These are phyloP conservation scores for Caryopteris hybrid DNA, from an alignment of 305 asterid genomes.

Conservation along the genomic window DNA sequence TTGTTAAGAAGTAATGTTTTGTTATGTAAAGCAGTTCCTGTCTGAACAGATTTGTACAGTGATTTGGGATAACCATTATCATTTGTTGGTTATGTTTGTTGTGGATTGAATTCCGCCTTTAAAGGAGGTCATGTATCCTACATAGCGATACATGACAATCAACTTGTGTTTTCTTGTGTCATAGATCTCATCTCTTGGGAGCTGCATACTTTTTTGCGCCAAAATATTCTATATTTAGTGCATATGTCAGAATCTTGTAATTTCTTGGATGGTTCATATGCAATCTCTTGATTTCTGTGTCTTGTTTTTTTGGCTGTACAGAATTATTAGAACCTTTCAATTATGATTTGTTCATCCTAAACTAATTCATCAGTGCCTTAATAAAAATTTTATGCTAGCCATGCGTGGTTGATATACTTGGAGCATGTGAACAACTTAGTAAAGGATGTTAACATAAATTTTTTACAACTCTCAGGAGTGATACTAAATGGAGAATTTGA, in stretches of 20 bases:
- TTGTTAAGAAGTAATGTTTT: background rate
- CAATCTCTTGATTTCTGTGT: background rate
- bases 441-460: no score
- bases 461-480: background rate
- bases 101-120: background rate
- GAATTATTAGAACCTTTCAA: background rate
- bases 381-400: background rate
- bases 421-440: no score
- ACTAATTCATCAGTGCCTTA: background rate
- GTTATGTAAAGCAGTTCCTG: background rate
- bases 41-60: background rate
- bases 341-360: background rate
- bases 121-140: background rate
- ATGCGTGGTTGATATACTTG: slow-evolving; percentile 13
- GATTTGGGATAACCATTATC: background rate
- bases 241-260: background rate
- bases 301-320: background rate
- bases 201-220: no score
- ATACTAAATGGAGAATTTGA: background rate
- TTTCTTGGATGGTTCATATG: background rate
- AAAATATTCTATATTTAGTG: no score
- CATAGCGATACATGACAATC: background rate
- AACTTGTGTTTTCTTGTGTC: background rate
- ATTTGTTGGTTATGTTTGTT: background rate
- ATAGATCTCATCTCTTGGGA: slow-evolving; percentile 3